Evolutionary conservation across 2,329 filamentous ascomycete genomes (phyloP), one percentile per base, ranked within the genome.

Genomic region (Arthrobotrys musiformis): DNA sequence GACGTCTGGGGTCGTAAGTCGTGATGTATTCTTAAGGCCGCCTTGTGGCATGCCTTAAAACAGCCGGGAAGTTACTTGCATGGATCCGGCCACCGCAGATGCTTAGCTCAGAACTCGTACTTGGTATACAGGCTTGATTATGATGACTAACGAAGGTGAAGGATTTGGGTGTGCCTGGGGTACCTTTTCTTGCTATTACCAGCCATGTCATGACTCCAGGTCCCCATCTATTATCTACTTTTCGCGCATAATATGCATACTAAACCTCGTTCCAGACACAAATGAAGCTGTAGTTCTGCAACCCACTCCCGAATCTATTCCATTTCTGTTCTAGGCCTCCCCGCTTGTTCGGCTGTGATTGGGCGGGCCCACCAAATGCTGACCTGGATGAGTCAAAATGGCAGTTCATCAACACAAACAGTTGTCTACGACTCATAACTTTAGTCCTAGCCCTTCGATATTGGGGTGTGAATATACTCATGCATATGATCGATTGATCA

Each of bases 41-140:
- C 72, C 72, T 76, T 69, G 72, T 50, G 72, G 64, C 64, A 58
- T 76, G 72, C 72, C 72, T 76, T 70, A 54, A 64, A 40, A 63
- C 40, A 28, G 24, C 50, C 19, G 56, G 33, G 35, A 40, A n/a
- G 30, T 28, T 24, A 60, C 15, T 19, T 9, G 46, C 48, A 37
- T n/a, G n/a, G n/a, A n/a, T n/a, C n/a, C n/a, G n/a, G n/a, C n/a
- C n/a, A n/a, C n/a, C n/a, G n/a, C n/a, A n/a, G n/a, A n/a, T n/a
- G n/a, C n/a, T n/a, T n/a, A n/a, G n/a, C n/a, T n/a, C n/a, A n/a
- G n/a, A n/a, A n/a, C n/a, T n/a, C n/a, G n/a, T n/a, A n/a, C n/a
- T n/a, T n/a, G 46, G 46, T 37, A 37, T 40, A 58, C 9, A 54
- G 37, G 11, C 35, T 17, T 5, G 8, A 19, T 7, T 48, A 35